Evolutionary conservation across 345 rosid genomes (phyloP).

Genomic region (Clausena lansium): DNA sequence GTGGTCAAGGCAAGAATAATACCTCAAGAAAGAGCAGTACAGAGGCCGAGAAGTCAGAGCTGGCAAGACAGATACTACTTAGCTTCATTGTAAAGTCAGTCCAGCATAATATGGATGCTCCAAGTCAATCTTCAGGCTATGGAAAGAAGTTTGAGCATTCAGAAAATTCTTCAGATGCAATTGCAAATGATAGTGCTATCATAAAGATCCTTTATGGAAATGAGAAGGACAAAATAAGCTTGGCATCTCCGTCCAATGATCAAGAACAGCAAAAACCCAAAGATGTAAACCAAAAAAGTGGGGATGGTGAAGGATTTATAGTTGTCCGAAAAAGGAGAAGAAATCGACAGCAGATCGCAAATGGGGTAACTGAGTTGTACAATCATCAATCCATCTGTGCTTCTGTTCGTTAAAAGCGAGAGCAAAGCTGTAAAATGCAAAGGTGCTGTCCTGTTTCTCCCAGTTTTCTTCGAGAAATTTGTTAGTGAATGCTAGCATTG

Average conservation of each 20-base stretch:
- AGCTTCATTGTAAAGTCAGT: conserved; percentile 71
- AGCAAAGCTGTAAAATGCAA: background rate
- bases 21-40: conserved; percentile 28
- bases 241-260: conserved; percentile 14
- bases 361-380: conserved; percentile 45
- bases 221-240: conserved; percentile 31
- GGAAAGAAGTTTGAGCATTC: conserved; percentile 30
- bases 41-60: conserved; percentile 52
- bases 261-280: conserved; percentile 20
- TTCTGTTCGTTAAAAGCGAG: conserved; percentile 40
- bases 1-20: conserved; percentile 16
- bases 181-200: conserved; percentile 51
- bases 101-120: conserved; percentile 38
- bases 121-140: conserved; percentile 21
- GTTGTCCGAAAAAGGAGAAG: conserved; percentile 62
- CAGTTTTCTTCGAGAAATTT: background rate
- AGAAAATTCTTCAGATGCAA: conserved; percentile 44
- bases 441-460: background rate
- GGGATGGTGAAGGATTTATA: conserved; percentile 69
- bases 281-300: conserved; percentile 27
- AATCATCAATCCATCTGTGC: conserved; percentile 66
- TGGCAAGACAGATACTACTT: conserved; percentile 70
- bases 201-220: conserved; percentile 48
- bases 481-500: background rate
- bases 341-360: conserved; percentile 50